Base-by-base conservation (phyloP, 495 filamentous ascomycete species). In the Aspergillus taichungensis region DNA sequence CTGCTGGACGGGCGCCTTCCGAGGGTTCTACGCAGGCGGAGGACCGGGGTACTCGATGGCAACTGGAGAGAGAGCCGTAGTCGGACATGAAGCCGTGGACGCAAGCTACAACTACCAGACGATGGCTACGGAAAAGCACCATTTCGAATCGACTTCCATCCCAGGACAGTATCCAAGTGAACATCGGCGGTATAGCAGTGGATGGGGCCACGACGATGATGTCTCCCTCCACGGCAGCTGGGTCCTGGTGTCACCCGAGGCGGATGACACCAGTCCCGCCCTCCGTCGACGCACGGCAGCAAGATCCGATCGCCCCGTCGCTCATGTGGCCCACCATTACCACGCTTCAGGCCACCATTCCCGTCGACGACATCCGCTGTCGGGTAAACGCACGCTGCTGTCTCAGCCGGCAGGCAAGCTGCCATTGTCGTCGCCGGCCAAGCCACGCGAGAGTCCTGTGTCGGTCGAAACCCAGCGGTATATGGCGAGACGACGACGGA, bases 11-110 rank as follows among this genome's bases (percentile, higher is more conserved):
- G 76, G 78, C 8, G 76, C 83, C 0, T 90, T 95, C 57, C 69
- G 73, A 38, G 89, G 89, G 0, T 95, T 95, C 63, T 82, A 90
- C 45, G 85, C 88, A 10, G 89, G 87, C 18, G 88, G 84, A 12
- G 89, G 88, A 5, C 71, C 67, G 32, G 84, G 79, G 10, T 94
- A 88, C 54, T 66, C 74, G 7, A 58, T 75, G 56, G 43, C 53
- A 13, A 40, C 60, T 3, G 43, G 53, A 46, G 36, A 27, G 58
- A 63, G 34, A 56, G 18, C 18, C 18, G n/a, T n/a, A n/a, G n/a
- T n/a, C n/a, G 18, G 18, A 4, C 18, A 24, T 24, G 18, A 24
- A 24, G 18, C 18, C 18, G 18, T 1, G 18, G 18, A 24, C 18
- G 18, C 18, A 24, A 24, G 18, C 18, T 24, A 24, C 18, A 24